Base-by-base conservation (phyloP, 2,329 filamentous ascomycete genomes). In the Fusarium ambrosium region DNA sequence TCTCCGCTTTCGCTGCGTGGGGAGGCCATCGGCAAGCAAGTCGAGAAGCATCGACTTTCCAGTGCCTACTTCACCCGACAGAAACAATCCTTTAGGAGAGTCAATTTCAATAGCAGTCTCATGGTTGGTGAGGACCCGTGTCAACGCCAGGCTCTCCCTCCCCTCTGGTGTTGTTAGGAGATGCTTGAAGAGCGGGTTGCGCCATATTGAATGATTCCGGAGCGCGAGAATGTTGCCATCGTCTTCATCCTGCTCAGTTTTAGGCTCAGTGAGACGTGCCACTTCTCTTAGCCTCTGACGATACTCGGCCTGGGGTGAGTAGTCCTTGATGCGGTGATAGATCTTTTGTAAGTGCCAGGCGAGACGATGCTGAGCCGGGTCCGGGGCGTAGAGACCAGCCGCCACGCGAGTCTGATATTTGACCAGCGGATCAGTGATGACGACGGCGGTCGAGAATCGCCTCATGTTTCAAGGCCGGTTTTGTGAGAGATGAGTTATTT, bases 41-140 rank as follows among this genome's bases (percentile, higher is more conserved):
- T 96, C 94, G 16, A 95, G 87, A n/a, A 97, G 88, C 93, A 97
- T 95, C 6, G 91, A 93, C 81, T 97, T 97, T 16, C 94, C 94
- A 0, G 93, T 95, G 13, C 94, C 94, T 2, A 97, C 94, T 79
- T 95, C 93, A 8, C 94, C 94, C 29, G 94, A 94, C 0, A 97
- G 86, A 79, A 96, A 92, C 18, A 97, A 84, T 0, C 94, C 94
- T 75, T 88, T 90, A 0, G 94, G 94, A 0, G 92, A 94, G 77
- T 93, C 87, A 58, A 95, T 88, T 55, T 91, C 86, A 71, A 95
- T 87, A 13, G 94, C 94, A 22, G 90, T 89, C 80, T 95, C 91
- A 79, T 95, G 89, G 74, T 88, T 90, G 0, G 91, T 92, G 16
- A 95, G 84, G n/a, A 92, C 89, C 60, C 89, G 86, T 3, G 92